These are phyloP conservation scores for Tetrapisispora taiwanensis DNA, from an alignment of 805 yeast species.

Conservation along the genomic window DNA sequence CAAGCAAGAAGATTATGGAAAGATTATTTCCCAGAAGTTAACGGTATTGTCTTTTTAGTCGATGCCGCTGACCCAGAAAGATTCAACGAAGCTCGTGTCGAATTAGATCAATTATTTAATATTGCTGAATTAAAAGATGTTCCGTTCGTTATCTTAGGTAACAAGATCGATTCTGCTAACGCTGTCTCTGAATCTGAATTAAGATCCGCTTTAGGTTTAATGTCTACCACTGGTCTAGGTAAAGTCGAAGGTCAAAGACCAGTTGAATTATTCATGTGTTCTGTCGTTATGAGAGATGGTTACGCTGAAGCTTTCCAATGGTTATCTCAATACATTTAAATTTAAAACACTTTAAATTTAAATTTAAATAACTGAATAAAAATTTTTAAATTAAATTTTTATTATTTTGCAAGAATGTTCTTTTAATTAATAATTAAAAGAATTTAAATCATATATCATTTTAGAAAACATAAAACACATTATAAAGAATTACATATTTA, in stretches of 20 bases:
- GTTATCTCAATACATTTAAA: slow-evolving; percentile 88
- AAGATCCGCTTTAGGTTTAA: slow-evolving; percentile 79
- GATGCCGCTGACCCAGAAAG: slow-evolving; percentile 97
- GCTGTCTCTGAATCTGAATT: slow-evolving; percentile 94
- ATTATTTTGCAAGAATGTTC: no score
- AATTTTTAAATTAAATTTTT: no score
- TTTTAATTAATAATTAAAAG: no score
- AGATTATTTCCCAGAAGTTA: slow-evolving; percentile 98
- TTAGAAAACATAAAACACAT: no score
- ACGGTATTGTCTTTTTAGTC: slow-evolving; percentile 91
- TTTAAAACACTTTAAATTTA: background rate
- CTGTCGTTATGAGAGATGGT: slow-evolving; percentile 97
- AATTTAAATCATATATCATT: no score
- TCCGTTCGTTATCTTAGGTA: slow-evolving; percentile 90
- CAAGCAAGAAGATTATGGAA: slow-evolving; percentile 99
- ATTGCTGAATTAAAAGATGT: slow-evolving; percentile 85
- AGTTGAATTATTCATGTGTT: slow-evolving; percentile 92
- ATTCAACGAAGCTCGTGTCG: slow-evolving; percentile 88
- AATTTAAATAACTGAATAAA: no score
- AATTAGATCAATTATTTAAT: slow-evolving; percentile 82
- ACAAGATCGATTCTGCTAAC: slow-evolving; percentile 87
- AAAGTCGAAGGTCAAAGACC: slow-evolving; percentile 71
- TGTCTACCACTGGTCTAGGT: slow-evolving; percentile 82
- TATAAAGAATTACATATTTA: no score
- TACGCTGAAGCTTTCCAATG: slow-evolving; percentile 97